Evolutionary conservation across 1,139 yeast genomes (phyloP).

Genomic region (Tardiomyces depauwii): DNA sequence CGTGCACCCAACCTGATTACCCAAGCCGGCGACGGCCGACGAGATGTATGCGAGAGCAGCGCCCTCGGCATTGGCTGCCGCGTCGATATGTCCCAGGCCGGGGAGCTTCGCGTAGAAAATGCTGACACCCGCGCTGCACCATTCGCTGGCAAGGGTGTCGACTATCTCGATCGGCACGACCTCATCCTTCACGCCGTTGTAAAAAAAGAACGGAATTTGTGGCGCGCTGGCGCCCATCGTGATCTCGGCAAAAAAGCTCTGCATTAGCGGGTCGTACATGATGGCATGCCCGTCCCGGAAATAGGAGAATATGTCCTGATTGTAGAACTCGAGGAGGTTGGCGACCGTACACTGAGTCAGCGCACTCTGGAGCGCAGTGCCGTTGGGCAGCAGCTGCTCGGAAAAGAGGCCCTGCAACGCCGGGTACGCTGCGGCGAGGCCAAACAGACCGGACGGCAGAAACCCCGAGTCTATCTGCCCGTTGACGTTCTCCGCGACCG

Average conservation of each 20-base stretch:
- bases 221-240: slow-evolving; percentile 13
- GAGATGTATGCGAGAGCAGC: no score
- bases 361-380: slow-evolving; percentile 4
- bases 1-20: no score
- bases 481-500: slow-evolving; percentile 2
- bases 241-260: slow-evolving; percentile 5
- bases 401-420: slow-evolving; percentile 1
- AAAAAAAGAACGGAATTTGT: slow-evolving; percentile 16
- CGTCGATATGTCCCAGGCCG: no score
- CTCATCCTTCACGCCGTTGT: slow-evolving; percentile 21
- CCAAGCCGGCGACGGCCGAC: no score
- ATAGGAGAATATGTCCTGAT: slow-evolving; percentile 3
- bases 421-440: slow-evolving; percentile 8
- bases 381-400: slow-evolving; percentile 7
- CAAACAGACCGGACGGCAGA: slow-evolving; percentile 4
- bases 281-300: slow-evolving; percentile 3
- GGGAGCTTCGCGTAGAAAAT: no score
- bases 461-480: slow-evolving; percentile 3
- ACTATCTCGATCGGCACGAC: slow-evolving; percentile 8
- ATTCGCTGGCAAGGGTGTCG: no score
- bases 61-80: no score
- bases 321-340: slow-evolving; percentile 5
- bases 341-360: slow-evolving; percentile 4
- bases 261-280: slow-evolving; percentile 4
- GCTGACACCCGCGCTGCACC: no score